Conservation (phyloP, 352 stramenopile genomes). For the Globisporangium camurandrum region DNA sequence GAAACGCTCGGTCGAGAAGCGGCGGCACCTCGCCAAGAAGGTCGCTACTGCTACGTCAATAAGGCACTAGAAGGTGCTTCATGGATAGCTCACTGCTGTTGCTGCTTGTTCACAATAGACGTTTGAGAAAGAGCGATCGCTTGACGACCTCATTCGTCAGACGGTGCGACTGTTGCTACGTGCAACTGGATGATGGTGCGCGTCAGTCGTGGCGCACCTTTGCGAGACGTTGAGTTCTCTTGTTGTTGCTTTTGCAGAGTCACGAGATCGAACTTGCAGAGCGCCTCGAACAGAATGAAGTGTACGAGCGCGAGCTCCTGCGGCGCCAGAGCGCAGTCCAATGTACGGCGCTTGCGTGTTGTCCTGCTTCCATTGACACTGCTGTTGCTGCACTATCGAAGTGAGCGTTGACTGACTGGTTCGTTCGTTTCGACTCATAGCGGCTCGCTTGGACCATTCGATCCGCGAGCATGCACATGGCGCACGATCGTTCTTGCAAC, state of each 20-base stretch:
- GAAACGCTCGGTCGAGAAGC: slow-evolving; percentile 59
- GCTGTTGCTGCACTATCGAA: too few species aligned
- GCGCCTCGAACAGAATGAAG: slow-evolving; percentile 72
- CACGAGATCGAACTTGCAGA: slow-evolving; percentile 69
- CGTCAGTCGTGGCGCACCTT: too few species aligned
- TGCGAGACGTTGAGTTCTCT: not conserved
- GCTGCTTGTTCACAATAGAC: slow-evolving; percentile 22
- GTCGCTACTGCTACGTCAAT: slow-evolving; percentile 14
- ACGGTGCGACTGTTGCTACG: slow-evolving; percentile 27
- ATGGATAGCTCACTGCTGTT: not conserved
- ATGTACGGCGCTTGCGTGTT: slow-evolving; percentile 15
- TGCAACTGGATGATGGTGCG: not conserved
- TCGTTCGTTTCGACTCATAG: slow-evolving; percentile 12
- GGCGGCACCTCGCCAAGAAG: slow-evolving; percentile 66
- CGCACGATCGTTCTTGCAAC: slow-evolving; percentile 42
- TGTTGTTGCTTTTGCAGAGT: too few species aligned
- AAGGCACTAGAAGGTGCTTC: not conserved
- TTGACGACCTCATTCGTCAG: slow-evolving; percentile 61
- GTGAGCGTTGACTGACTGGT: not conserved
- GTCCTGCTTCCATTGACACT: not conserved
- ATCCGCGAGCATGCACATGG: slow-evolving; percentile 59
- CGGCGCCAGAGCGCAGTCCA: slow-evolving; percentile 42
- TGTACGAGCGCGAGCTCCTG: slow-evolving; percentile 51
- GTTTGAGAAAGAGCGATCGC: slow-evolving; percentile 72
- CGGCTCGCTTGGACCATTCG: slow-evolving; percentile 43